Evolutionary conservation across 257 asterid genomes (phyloP), one percentile per base, ranked within the genome.

Genomic region (Primulina eburnea): DNA sequence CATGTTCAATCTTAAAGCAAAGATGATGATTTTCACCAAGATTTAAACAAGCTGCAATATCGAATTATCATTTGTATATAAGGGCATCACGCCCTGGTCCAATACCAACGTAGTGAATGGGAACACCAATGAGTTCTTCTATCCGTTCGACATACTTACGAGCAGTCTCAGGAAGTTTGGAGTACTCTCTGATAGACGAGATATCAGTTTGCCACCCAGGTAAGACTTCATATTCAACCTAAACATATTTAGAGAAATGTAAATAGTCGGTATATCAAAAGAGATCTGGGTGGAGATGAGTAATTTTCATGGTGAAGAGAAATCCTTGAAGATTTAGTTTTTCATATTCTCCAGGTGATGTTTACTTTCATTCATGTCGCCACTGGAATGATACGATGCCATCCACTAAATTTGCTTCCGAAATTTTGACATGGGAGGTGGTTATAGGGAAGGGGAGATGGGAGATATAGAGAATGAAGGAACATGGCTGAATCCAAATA

Each of bases 51-150:
- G 21, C 57, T 4, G 57, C 20, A 64, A 68, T 34, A 30, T 60
- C 14, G 14, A 67, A 69, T 60, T 29, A n/a, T 85, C 77, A 92
- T 75, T 89, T 94, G 92, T 94, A 91, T 69, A 94, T 89, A 28
- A 94, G 96, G 64, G 99, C 96, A 68, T 94, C 97, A 1, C 97
- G 97, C 26, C 97, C 95, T 5, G 99, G 97, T 56, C 99, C 99
- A 20, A 86, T 71, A 35, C 99, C 99, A 35, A 94, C 89, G 86
- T 94, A 94, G 84, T 91, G 89, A 76, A 94, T 63, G 10, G 97
- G 97, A 59, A 88, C 84, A 43, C 97, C 97, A 5, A 85, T 95
- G 4, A 88, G 86, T 74, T 94, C 92, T 79, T 91, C 97, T 88
- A 89, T 86, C 91, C 96, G 84, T 74, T 91, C 93, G 30, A 94